These are phyloP conservation scores for Detonula confervacea DNA, from an alignment of 352 stramenopile genomes.

Conservation along the genomic window DNA sequence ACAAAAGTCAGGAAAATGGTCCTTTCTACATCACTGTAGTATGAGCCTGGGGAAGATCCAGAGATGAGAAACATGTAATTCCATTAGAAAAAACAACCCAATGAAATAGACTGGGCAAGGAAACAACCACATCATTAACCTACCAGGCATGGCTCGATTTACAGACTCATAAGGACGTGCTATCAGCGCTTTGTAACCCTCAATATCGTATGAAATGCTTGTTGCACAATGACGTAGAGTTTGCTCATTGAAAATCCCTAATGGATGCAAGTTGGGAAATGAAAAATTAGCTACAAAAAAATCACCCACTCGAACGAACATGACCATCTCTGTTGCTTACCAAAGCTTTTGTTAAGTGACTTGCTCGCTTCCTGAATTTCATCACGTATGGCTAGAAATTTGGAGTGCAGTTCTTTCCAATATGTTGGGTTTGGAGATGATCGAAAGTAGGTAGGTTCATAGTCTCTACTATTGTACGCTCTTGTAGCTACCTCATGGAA, in stretches of 20 bases:
- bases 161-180: slow-evolving; percentile 71
- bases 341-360: slow-evolving; percentile 74
- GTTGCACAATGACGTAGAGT: slow-evolving; percentile 65
- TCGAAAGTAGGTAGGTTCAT: slow-evolving; percentile 35
- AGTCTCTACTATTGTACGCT: slow-evolving; percentile 54
- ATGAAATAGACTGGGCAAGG: no score
- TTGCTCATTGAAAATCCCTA: slow-evolving; percentile 74
- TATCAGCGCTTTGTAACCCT: slow-evolving; percentile 73
- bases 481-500: slow-evolving; percentile 56
- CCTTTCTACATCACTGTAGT: slow-evolving; percentile 73
- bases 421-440: slow-evolving; percentile 62
- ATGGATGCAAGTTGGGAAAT: background rate
- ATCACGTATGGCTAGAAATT: slow-evolving; percentile 61
- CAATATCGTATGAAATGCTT: slow-evolving; percentile 71
- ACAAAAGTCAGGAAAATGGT: slow-evolving; percentile 76
- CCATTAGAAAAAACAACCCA: no score
- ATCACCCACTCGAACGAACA: no score
- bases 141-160: slow-evolving; percentile 73
- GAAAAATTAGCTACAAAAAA: slow-evolving; percentile 11
- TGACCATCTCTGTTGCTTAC: no score
- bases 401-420: slow-evolving; percentile 61
- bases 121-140: no score
- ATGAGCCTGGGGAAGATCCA: no score
- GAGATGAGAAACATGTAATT: no score
- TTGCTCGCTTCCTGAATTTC: slow-evolving; percentile 75